Evolutionary conservation across 768 basidiomycete genomes (phyloP).

Genomic region (Agaricus bisporus): DNA sequence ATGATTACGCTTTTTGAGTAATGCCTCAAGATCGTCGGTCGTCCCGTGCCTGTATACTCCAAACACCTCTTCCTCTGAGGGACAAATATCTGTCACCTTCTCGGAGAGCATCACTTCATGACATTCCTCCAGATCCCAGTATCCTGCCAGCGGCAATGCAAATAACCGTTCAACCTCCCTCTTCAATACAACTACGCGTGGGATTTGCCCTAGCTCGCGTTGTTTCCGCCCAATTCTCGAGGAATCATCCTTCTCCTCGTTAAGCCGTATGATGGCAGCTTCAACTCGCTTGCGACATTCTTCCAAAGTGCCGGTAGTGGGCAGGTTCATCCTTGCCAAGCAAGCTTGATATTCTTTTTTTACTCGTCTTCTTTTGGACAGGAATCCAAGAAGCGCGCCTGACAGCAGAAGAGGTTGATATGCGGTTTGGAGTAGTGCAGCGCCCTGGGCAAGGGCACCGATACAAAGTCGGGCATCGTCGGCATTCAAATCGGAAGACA

Average conservation of each 20-base stretch:
- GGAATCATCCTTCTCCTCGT: constrained; percentile 20
- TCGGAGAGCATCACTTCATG: constrained; percentile 22
- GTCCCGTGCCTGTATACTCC: constrained; percentile 19
- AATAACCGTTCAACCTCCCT: constrained; percentile 37
- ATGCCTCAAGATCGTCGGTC: constrained; percentile 16
- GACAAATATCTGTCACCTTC: constrained; percentile 18
- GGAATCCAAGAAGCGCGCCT: constrained; percentile 35
- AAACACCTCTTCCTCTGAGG: constrained; percentile 35
- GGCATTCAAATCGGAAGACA: constrained; percentile 23
- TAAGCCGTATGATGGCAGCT: constrained; percentile 27
- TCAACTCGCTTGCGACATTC: constrained; percentile 32
- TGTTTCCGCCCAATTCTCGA: constrained; percentile 11
- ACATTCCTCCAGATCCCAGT: constrained; percentile 41
- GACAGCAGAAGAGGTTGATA: constrained; percentile 43
- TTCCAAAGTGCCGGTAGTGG: constrained; percentile 29
- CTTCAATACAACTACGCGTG: constrained; percentile 38
- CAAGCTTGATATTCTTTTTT: constrained; percentile 34
- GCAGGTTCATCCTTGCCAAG: constrained; percentile 33
- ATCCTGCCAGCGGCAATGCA: constrained; percentile 41
- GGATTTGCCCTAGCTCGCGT: constrained; percentile 37
- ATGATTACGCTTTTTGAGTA: constrained; percentile 28
- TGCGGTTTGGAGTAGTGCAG: constrained; percentile 39
- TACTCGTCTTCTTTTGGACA: constrained; percentile 26
- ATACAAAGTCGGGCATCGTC: constrained; percentile 38
- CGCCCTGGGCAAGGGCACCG: constrained; percentile 44